Evolutionary conservation across 345 rosid species (phyloP).

Genomic region (Laguncularia racemosa): DNA sequence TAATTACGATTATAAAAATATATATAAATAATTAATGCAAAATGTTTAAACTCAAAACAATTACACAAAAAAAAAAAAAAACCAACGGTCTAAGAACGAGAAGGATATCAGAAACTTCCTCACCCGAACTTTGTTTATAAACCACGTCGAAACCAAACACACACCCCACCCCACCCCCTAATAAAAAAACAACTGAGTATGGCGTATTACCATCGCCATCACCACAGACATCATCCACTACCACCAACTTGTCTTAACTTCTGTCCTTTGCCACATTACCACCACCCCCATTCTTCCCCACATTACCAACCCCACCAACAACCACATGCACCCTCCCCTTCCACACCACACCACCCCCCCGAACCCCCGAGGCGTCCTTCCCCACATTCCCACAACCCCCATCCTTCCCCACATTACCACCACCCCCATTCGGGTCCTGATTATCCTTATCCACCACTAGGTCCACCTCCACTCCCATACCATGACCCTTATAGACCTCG

Average conservation of each 20-base stretch:
- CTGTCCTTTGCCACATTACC: conserved; percentile 10
- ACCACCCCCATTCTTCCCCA: no score
- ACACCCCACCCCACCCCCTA: not conserved
- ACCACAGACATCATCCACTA: conserved; percentile 7
- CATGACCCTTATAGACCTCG: conserved; percentile 10
- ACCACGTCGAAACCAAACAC: not conserved
- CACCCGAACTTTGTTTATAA: not conserved
- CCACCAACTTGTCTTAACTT: not conserved
- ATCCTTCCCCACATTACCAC: conserved; percentile 6
- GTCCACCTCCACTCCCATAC: conserved; percentile 10
- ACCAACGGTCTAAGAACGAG: conserved; percentile 4
- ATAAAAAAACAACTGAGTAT: conserved; percentile 3
- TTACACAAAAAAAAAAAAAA: no score
- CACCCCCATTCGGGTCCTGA: conserved; percentile 6
- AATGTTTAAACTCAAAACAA: no score
- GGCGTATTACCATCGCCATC: conserved; percentile 8
- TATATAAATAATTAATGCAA: no score
- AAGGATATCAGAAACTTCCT: not conserved
- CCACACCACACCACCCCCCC: no score
- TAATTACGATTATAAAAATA: no score
- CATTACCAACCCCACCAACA: no score
- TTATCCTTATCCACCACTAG: conserved; percentile 6
- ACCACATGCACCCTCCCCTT: no score
- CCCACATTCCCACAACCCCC: no score
- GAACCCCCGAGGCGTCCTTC: no score